These are phyloP conservation scores for Ceratobasidium sp. DNA, from an alignment of 1,284 basidiomycete species.

Conservation along the genomic window DNA sequence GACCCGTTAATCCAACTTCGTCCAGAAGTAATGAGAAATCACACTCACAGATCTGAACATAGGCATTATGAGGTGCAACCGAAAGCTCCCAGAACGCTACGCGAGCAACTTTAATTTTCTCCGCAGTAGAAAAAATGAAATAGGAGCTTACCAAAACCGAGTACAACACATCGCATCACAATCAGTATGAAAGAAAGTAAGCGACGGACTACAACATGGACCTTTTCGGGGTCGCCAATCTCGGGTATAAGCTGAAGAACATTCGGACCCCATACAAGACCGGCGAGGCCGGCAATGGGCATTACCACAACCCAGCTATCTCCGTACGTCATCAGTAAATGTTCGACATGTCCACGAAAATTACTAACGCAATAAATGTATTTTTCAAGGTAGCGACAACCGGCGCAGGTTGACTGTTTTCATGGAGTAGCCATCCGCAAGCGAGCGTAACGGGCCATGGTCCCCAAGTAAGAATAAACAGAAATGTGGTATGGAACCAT, in stretches of 20 bases:
- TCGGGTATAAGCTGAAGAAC: conserved; percentile 20
- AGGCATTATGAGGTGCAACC: conserved; percentile 33
- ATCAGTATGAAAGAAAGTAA: conserved; percentile 28
- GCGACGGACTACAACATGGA: conserved; percentile 15
- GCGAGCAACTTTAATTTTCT: background rate
- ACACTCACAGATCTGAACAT: conserved; percentile 33
- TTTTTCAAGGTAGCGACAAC: conserved; percentile 12
- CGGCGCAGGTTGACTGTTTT: conserved; percentile 13
- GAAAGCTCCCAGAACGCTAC: conserved; percentile 40
- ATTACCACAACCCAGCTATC: conserved; percentile 15
- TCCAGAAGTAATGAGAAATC: background rate
- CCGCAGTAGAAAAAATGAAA: background rate
- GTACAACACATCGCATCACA: conserved; percentile 30
- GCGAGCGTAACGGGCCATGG: conserved; percentile 31
- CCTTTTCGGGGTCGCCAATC: conserved; percentile 12
- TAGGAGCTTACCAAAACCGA: conserved; percentile 26
- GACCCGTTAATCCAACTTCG: background rate
- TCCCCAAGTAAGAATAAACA: conserved; percentile 38
- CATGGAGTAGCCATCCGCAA: conserved; percentile 27
- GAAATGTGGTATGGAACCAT: conserved; percentile 30
- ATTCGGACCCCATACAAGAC: conserved; percentile 17
- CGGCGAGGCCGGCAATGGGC: conserved; percentile 18
- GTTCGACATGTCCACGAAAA: background rate
- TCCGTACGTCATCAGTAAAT: background rate
- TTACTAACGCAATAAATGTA: conserved; percentile 22